Percentiles rank a stretch among this genome's conserved stretches.
These are phyloP conservation scores for Apiospora saccharicola DNA, from an alignment of 2,329 filamentous ascomycete species.

Conservation along the genomic window DNA sequence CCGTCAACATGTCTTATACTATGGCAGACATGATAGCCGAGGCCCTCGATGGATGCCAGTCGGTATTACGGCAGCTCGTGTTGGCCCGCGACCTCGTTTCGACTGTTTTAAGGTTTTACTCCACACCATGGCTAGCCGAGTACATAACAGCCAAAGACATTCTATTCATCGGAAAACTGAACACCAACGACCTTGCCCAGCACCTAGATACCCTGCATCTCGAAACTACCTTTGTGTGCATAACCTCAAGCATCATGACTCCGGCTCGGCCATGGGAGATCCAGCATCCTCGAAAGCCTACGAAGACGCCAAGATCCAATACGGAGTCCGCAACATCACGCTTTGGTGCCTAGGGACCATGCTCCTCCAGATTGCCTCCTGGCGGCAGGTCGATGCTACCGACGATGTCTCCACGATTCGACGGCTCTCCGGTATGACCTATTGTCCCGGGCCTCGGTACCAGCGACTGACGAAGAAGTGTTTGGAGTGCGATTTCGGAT, in stretches of 20 bases:
- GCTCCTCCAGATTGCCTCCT: conserved; percentile 28
- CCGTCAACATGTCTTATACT: neutral
- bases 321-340: conserved; percentile 31
- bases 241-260: accelerated
- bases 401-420: conserved; percentile 27
- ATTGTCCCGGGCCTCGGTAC: conserved; percentile 26
- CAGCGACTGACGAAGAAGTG: conserved; percentile 28
- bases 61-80: neutral
- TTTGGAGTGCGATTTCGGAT: conserved; percentile 30
- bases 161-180: neutral
- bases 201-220: neutral
- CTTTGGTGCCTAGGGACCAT: conserved; percentile 28
- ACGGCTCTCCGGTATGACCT: neutral
- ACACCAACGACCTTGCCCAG: neutral
- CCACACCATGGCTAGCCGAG: neutral
- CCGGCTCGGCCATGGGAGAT: neutral
- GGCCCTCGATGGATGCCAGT: neutral
- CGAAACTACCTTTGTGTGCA: neutral
- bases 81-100: neutral
- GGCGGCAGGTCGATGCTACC: conserved; percentile 22
- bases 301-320: conserved; percentile 29
- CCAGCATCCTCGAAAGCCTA: neutral
- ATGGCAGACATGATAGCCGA: neutral
- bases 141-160: neutral
- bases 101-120: neutral